Evolutionary conservation across 2,329 filamentous ascomycete species (phyloP), one percentile per base, ranked within the genome.

Genomic region (Fusarium caatingaense): DNA sequence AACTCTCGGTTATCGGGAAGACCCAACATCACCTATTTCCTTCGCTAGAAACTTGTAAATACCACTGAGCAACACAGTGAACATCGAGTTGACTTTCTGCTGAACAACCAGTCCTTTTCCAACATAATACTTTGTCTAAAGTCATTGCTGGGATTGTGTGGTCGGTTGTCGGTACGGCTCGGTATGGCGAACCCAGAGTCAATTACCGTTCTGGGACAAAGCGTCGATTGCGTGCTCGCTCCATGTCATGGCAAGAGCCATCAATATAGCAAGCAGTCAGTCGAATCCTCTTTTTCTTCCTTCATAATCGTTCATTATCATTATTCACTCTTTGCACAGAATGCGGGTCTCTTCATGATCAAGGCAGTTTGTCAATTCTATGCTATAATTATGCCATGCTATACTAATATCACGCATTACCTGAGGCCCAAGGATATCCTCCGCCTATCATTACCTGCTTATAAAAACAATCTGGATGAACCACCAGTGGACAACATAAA

Each of bases 161-260:
- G 32, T 55, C 69, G 69, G 68, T 44, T 60, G 51, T 66, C 68
- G 65, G 69, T 57, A 45, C 64, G 68, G 57, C 65, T 69, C 66
- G 69, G 61, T 32, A 55, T 64, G 40, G 48, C 50, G 28, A 48
- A 32, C 45, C 57, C 60, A 63, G 61, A 64, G 32, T 21, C 0
- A 0, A n/a, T 20, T 60, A 40, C 69, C 51, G 27, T 23, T 66
- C 69, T 34, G 41, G 44, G 69, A 37, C 47, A 66, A 64, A 67
- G 69, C 51, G 53, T 18, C 30, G 32, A 71, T 71, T 69, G 69
- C 69, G 69, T 71, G 69, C 59, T 71, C 56, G 32, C 25, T 37
- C 49, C 21, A 44, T 15, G 20, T 6, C 37, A 72, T 47, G 25
- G 56, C 32, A 57, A 56, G 49, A 37, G 40, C 54, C 37, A 56